Conservation (phyloP, 2,329 filamentous ascomycete species). For the Fusarium marasasianum region DNA sequence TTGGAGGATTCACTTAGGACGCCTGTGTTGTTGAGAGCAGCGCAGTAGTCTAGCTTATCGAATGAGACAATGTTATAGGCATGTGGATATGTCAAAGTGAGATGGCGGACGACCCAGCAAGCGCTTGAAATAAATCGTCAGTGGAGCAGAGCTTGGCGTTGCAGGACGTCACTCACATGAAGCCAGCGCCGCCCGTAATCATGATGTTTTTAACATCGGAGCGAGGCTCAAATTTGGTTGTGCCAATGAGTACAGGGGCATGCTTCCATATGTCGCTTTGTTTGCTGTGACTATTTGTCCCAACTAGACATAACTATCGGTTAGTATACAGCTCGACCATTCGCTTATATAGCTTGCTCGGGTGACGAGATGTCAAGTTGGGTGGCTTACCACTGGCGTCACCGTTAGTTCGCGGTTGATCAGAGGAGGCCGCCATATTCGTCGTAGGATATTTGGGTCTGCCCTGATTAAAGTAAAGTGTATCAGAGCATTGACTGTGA, state of each 20-base stretch:
- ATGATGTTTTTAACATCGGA: slow-evolving; percentile 81
- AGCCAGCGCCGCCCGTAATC: slow-evolving; percentile 84
- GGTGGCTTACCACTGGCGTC: slow-evolving; percentile 19
- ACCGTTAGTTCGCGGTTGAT: slow-evolving; percentile 17
- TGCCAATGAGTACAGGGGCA: slow-evolving; percentile 75
- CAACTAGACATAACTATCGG: slow-evolving; percentile 2
- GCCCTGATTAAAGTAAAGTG: not conserved
- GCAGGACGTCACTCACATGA: slow-evolving; percentile 70
- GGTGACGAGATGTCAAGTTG: not conserved
- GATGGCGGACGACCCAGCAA: slow-evolving; percentile 83
- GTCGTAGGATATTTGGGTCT: not conserved
- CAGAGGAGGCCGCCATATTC: slow-evolving; percentile 31
- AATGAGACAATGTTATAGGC: slow-evolving; percentile 84
- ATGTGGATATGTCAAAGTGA: slow-evolving; percentile 76
- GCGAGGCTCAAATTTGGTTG: slow-evolving; percentile 74
- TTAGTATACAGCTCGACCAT: not conserved
- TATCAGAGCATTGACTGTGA: not conserved
- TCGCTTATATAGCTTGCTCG: not conserved
- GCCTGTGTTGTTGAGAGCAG: slow-evolving; percentile 81
- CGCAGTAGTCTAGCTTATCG: slow-evolving; percentile 86
- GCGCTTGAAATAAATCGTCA: slow-evolving; percentile 61
- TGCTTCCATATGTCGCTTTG: slow-evolving; percentile 75
- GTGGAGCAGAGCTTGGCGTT: slow-evolving; percentile 20
- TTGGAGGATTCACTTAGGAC: slow-evolving; percentile 73
- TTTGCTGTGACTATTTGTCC: slow-evolving; percentile 36